Percentiles rank a stretch among this genome's conserved stretches.
Evolutionary conservation across 345 rosid genomes (phyloP).

Genomic region (Laguncularia racemosa): DNA sequence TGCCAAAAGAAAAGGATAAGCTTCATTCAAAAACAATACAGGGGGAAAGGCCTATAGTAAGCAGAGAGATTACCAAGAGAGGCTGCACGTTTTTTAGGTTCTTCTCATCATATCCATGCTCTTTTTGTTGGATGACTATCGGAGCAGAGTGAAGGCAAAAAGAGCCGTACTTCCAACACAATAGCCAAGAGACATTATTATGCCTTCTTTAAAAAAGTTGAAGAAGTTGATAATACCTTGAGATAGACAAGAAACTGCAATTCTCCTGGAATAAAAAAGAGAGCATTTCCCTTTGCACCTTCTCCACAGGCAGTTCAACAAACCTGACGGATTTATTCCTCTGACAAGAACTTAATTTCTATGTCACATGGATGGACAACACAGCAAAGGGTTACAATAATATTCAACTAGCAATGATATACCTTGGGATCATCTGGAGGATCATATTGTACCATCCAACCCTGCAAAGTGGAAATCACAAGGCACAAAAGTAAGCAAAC

Average conservation of each 20-base stretch:
- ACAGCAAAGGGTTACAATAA: neutral
- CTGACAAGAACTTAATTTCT: conserved; percentile 14
- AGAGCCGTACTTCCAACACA: too few relatives aligned
- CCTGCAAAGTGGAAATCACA: conserved; percentile 36
- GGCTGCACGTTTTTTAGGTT: conserved; percentile 80
- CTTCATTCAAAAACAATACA: too few relatives aligned
- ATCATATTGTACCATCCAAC: conserved; percentile 97
- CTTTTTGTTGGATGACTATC: conserved; percentile 8
- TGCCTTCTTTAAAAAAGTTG: neutral
- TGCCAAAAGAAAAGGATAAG: too few relatives aligned
- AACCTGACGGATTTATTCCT: conserved; percentile 98
- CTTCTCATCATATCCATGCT: conserved; percentile 75
- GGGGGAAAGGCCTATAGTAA: too few relatives aligned
- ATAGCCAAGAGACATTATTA: too few relatives aligned
- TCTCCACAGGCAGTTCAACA: conserved; percentile 99
- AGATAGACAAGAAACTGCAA: conserved; percentile 80
- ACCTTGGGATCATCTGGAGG: conserved; percentile 99
- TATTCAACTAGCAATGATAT: neutral
- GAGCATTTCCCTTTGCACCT: conserved; percentile 93
- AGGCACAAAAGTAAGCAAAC: neutral
- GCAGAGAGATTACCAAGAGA: conserved; percentile 53
- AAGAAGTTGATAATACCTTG: conserved; percentile 40
- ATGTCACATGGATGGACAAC: neutral
- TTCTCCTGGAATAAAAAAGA: conserved; percentile 91
- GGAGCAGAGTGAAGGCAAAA: too few relatives aligned